A percentile compares a stretch with the other conserved stretches of the same genome.
phyloP scores from a whole-genome alignment of 768 basidiomycete genomes.

The Boletus rubroflammeus region DNA sequence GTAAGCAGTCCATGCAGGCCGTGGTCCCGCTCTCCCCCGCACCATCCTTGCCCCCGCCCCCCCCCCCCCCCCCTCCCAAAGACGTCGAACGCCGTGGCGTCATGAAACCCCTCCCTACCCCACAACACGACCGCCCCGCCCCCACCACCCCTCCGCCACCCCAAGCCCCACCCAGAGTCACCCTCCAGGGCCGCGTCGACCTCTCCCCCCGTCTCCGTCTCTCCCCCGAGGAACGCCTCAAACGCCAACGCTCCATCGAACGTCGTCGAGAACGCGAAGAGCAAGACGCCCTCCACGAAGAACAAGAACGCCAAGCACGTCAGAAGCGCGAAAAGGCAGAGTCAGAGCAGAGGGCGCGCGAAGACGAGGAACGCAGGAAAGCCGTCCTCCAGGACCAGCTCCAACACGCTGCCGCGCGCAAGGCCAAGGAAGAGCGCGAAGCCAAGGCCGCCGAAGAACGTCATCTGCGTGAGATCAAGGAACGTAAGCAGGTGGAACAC shows the following conservation, averaged over 20 bases:
- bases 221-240: constrained; percentile 28
- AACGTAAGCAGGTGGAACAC: constrained; percentile 44
- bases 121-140: constrained; percentile 10
- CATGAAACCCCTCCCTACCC: constrained; percentile 24
- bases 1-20: constrained; percentile 13
- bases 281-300: constrained; percentile 40
- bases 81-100: background rate
- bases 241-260: constrained; percentile 18
- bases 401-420: constrained; percentile 34
- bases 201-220: constrained; percentile 9
- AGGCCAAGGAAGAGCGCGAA: constrained; percentile 37
- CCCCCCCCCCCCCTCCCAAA: constrained; percentile 27
- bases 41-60: constrained; percentile 9
- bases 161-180: background rate
- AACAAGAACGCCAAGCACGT: constrained; percentile 40
- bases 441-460: constrained; percentile 46
- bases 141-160: constrained; percentile 5
- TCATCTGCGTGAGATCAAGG: constrained; percentile 41
- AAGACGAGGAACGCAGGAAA: constrained; percentile 40
- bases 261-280: constrained; percentile 37
- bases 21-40: background rate
- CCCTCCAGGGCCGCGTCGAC: constrained; percentile 1
- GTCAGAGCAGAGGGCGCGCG: constrained; percentile 29
- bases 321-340: constrained; percentile 18
- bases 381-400: constrained; percentile 44